A percentile compares a stretch with the other conserved stretches of the same genome.
Conservation (phyloP, 805 yeast genomes). For the Ogataea populi-albae region DNA sequence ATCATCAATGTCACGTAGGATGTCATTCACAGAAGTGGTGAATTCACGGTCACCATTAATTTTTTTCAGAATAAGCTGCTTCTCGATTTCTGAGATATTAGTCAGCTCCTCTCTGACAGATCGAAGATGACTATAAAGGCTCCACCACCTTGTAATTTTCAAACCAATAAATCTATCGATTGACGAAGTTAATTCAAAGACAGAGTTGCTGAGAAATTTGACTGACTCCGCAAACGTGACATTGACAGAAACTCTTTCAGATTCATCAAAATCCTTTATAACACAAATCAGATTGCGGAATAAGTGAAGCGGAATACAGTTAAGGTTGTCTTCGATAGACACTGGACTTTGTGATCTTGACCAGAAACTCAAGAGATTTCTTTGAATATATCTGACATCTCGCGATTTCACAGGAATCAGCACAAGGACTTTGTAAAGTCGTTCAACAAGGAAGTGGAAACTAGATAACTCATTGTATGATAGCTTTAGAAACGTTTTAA, state of each 20-base stretch:
- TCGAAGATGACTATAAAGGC: conserved; percentile 39
- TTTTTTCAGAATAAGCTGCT: conserved; percentile 4
- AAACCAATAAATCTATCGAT: conserved; percentile 32
- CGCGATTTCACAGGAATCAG: conserved; percentile 29
- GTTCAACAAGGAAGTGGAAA: conserved; percentile 31
- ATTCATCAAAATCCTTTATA: conserved; percentile 5
- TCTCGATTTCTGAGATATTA: conserved; percentile 19
- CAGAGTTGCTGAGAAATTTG: conserved; percentile 16
- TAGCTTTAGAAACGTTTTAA: conserved; percentile 46
- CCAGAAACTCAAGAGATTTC: conserved; percentile 9
- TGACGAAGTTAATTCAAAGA: conserved; percentile 29
- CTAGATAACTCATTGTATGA: conserved; percentile 41
- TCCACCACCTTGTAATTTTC: conserved; percentile 46
- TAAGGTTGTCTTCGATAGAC: conserved; percentile 6
- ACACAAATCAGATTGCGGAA: conserved; percentile 3
- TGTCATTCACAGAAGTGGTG: conserved; percentile 7
- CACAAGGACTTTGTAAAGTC: conserved; percentile 30
- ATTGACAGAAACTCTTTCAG: conserved; percentile 5
- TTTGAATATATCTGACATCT: conserved; percentile 28
- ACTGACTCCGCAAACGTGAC: conserved; percentile 16
- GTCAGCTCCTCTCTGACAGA: conserved; percentile 33
- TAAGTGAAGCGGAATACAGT: conserved; percentile 6
- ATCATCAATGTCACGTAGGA: conserved; percentile 14
- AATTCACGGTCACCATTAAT: neutral
- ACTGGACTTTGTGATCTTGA: conserved; percentile 11